Evolutionary conservation across 2,329 filamentous ascomycete genomes (phyloP).

Genomic region (Fusarium sp.): DNA sequence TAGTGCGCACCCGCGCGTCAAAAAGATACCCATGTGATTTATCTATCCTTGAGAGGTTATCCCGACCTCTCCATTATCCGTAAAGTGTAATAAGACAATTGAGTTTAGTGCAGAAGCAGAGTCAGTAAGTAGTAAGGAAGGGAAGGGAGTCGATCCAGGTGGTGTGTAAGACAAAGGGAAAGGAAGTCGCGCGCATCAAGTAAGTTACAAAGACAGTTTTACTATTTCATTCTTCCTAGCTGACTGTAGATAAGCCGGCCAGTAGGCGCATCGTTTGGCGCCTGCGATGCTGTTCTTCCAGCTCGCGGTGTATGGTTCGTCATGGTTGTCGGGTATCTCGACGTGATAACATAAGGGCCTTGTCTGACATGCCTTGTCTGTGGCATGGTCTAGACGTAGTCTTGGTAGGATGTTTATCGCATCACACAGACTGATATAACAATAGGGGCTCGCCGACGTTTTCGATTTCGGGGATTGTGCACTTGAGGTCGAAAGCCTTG

Average conservation of each 20-base stretch:
- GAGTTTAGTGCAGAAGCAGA: constrained; percentile 31
- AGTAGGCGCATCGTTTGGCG: constrained; percentile 13
- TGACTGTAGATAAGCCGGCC: constrained; percentile 21
- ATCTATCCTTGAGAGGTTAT: constrained; percentile 36
- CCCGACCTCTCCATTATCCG: constrained; percentile 38
- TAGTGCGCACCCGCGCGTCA: constrained; percentile 31
- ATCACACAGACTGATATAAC: constrained; percentile 77
- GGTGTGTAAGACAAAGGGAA: constrained; percentile 40
- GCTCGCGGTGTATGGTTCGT: constrained; percentile 26
- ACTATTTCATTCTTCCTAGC: constrained; percentile 35
- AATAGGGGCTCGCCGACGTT: constrained; percentile 96
- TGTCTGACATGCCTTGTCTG: constrained; percentile 18
- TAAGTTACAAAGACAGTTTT: constrained; percentile 31
- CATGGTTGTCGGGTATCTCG: constrained; percentile 31
- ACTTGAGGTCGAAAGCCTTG: constrained; percentile 98
- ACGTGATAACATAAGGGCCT: constrained; percentile 35
- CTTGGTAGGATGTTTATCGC: background rate
- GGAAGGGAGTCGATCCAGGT: constrained; percentile 37
- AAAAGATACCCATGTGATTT: constrained; percentile 26
- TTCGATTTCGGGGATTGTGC: constrained; percentile 98
- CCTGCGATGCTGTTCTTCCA: constrained; percentile 20
- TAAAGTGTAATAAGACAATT: constrained; percentile 36
- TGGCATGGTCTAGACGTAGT: background rate
- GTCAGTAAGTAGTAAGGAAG: background rate
- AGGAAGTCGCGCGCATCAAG: constrained; percentile 20